These are phyloP conservation scores for Blastocystis sp. DNA, from an alignment of 352 stramenopile species.

Conservation along the genomic window DNA sequence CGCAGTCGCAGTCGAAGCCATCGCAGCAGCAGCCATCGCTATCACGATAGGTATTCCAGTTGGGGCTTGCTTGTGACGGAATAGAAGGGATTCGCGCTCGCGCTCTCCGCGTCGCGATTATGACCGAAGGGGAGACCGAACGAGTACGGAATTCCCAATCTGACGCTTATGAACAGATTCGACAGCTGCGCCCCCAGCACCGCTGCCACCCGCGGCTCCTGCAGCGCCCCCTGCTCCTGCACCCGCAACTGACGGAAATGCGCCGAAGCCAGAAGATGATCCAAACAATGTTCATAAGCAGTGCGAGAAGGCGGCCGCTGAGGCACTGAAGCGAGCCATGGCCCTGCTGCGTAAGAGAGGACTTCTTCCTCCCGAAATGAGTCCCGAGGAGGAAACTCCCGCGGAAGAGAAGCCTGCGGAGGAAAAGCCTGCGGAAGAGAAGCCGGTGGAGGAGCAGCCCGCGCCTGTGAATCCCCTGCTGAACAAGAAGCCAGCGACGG, in stretches of 20 bases:
- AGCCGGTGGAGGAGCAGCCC: neutral
- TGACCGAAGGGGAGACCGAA: no score
- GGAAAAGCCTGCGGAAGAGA: neutral
- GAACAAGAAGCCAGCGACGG: slow-evolving; percentile 5
- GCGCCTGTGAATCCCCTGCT: slow-evolving; percentile 19
- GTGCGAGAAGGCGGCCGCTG: slow-evolving; percentile 44
- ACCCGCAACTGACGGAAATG: neutral
- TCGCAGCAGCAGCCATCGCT: slow-evolving; percentile 25
- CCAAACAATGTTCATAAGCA: slow-evolving; percentile 68
- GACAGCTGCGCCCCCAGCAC: neutral
- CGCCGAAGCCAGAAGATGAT: slow-evolving; percentile 21
- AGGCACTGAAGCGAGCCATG: slow-evolving; percentile 37
- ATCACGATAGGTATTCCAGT: no score
- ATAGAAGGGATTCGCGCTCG: no score
- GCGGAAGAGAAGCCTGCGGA: slow-evolving; percentile 1
- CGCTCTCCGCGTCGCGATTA: no score
- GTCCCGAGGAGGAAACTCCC: neutral
- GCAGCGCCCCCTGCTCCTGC: neutral
- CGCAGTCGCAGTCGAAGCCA: slow-evolving; percentile 14
- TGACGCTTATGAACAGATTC: no score
- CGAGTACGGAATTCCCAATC: no score
- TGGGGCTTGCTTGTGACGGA: no score
- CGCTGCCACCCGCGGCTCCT: neutral
- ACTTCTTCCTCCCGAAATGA: neutral
- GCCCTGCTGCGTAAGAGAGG: neutral